These are phyloP conservation scores for Apiospora phragmitis DNA, from an alignment of 2,329 filamentous ascomycete species.

Conservation along the genomic window DNA sequence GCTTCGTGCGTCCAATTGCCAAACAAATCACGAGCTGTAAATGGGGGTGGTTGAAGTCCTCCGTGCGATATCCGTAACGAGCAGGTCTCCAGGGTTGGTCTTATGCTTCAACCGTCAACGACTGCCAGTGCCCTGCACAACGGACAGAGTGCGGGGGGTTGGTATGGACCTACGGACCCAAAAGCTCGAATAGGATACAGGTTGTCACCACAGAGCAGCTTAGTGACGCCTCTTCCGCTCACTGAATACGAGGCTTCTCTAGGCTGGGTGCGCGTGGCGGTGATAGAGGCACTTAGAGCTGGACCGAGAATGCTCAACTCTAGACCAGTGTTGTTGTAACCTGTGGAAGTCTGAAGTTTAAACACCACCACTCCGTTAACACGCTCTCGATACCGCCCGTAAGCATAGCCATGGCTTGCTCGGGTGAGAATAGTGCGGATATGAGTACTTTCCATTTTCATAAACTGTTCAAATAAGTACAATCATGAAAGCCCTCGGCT, in stretches of 20 bases:
- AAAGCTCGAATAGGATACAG: background rate
- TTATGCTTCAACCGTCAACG: background rate
- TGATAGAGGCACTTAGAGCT: background rate
- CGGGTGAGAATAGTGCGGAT: background rate
- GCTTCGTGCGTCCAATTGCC: background rate
- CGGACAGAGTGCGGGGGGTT: constrained; percentile 1
- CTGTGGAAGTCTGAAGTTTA: background rate
- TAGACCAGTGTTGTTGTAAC: background rate
- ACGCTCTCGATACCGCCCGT: background rate
- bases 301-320: background rate
- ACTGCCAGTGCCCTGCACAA: constrained; percentile 1
- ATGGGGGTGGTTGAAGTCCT: background rate
- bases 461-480: background rate
- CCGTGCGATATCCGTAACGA: background rate
- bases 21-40: background rate
- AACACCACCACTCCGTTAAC: background rate
- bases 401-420: background rate
- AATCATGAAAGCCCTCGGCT: background rate
- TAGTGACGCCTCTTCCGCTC: background rate
- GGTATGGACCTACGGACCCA: background rate
- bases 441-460: background rate
- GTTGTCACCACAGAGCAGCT: background rate
- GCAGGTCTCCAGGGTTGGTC: background rate
- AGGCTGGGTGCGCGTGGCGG: background rate
- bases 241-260: background rate